Percentiles rank a stretch among this genome's conserved stretches.
These are phyloP conservation scores for Cerioporus squamosus DNA, from an alignment of 1,284 basidiomycete species.

Conservation along the genomic window DNA sequence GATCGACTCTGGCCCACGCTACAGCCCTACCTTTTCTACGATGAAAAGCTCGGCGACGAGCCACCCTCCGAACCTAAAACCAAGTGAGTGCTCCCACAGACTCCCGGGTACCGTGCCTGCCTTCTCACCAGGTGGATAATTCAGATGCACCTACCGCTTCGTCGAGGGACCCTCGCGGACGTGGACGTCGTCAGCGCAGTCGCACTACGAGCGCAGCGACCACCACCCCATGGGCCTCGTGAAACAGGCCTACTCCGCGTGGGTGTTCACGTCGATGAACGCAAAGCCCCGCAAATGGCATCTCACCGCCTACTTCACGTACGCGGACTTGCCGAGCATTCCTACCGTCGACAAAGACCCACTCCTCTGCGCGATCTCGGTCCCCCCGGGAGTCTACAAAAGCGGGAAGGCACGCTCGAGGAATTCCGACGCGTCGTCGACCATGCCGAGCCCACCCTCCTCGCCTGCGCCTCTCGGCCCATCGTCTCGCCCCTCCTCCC, in stretches of 20 bases:
- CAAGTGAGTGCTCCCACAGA: conserved; percentile 41
- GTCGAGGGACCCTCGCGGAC: conserved; percentile 57
- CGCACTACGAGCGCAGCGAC: conserved; percentile 60
- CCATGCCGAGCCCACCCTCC: conserved; percentile 31
- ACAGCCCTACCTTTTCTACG: conserved; percentile 70
- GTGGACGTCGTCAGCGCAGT: conserved; percentile 56
- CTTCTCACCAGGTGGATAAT: conserved; percentile 11
- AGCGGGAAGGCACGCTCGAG: conserved; percentile 61
- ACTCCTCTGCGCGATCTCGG: conserved; percentile 50
- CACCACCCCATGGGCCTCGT: conserved; percentile 58
- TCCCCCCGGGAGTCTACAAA: conserved; percentile 61
- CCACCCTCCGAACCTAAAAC: conserved; percentile 37
- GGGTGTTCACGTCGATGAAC: conserved; percentile 51
- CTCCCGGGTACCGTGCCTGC: conserved; percentile 14
- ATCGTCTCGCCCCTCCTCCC: conserved; percentile 22
- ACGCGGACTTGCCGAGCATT: conserved; percentile 59
- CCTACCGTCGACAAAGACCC: conserved; percentile 63
- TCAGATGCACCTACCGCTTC: conserved; percentile 52
- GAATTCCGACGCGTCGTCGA: conserved; percentile 39
- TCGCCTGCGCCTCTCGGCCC: conserved; percentile 26
- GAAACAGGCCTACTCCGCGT: conserved; percentile 69
- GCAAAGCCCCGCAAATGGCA: conserved; percentile 63
- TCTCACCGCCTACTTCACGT: conserved; percentile 66
- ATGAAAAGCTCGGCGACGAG: conserved; percentile 58
- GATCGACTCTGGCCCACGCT: conserved; percentile 14